Evolutionary conservation across 1,284 basidiomycete genomes (phyloP).

Genomic region (Papiliotrema flavescens): DNA sequence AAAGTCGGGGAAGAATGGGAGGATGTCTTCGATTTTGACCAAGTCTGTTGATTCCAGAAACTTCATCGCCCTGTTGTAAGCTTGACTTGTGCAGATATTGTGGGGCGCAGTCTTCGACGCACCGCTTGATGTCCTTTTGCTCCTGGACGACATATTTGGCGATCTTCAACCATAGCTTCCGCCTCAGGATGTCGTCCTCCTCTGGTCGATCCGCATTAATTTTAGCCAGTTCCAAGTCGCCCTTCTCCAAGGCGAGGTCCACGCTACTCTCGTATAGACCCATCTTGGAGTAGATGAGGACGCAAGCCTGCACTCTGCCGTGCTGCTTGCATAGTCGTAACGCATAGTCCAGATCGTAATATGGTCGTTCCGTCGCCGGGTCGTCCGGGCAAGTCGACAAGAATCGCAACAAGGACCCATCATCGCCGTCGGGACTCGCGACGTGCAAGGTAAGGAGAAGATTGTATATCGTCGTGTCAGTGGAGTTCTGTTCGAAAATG

Average conservation of each 20-base stretch:
- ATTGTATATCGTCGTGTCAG: conserved; percentile 87
- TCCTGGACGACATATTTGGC: conserved; percentile 96
- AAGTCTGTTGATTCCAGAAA: conserved; percentile 92
- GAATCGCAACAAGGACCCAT: conserved; percentile 78
- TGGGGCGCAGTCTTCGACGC: conserved; percentile 43
- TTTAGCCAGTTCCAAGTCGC: conserved; percentile 88
- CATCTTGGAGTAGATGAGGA: conserved; percentile 98
- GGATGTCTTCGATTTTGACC: conserved; percentile 95
- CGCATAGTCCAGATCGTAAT: conserved; percentile 96
- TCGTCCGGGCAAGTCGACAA: conserved; percentile 78
- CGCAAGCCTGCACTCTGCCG: conserved; percentile 80
- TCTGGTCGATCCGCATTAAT: conserved; percentile 90
- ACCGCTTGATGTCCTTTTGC: conserved; percentile 97
- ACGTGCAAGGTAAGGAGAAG: conserved; percentile 85
- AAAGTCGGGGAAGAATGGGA: conserved; percentile 99
- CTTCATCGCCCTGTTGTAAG: conserved; percentile 73
- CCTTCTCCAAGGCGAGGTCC: conserved; percentile 88
- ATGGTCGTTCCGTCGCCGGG: conserved; percentile 77
- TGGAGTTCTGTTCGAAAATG: conserved; percentile 66
- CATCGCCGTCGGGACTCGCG: conserved; percentile 57
- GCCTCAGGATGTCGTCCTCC: conserved; percentile 78
- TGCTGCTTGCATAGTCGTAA: conserved; percentile 82
- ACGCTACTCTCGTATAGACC: conserved; percentile 94
- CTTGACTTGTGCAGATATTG: background rate
- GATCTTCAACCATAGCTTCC: conserved; percentile 97